Evolutionary conservation across 2,329 filamentous ascomycete genomes (phyloP).

Genomic region (Xylaria sp.): DNA sequence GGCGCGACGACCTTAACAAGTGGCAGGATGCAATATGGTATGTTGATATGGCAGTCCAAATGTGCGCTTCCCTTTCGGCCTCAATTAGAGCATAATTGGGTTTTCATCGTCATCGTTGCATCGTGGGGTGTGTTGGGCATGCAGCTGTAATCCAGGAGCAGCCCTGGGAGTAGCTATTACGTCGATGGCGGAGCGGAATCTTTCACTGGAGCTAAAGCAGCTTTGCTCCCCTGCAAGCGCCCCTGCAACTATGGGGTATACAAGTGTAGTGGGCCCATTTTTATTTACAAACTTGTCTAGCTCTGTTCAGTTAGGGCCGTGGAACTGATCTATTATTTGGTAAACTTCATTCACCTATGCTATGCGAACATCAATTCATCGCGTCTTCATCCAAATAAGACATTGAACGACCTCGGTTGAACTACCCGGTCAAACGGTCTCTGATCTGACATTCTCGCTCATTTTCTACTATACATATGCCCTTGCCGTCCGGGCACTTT

Average conservation of each 20-base stretch:
- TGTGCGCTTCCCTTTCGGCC: neutral
- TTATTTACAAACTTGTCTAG: neutral
- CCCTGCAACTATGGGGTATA: slow-evolving; percentile 18
- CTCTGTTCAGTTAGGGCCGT: no score
- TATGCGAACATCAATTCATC: slow-evolving; percentile 14
- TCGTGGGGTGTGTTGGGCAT: neutral
- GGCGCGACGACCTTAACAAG: neutral
- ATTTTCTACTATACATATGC: slow-evolving; percentile 31
- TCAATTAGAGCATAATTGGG: neutral
- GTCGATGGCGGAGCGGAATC: slow-evolving; percentile 27
- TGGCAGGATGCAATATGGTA: neutral
- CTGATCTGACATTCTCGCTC: slow-evolving; percentile 14
- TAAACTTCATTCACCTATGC: neutral
- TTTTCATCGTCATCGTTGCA: neutral
- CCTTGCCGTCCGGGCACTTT: slow-evolving; percentile 1
- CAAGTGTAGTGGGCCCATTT: neutral
- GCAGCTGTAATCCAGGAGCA: neutral
- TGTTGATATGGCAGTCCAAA: neutral
- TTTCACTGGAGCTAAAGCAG: slow-evolving; percentile 8
- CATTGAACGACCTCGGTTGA: neutral
- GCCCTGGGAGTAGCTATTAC: slow-evolving; percentile 18
- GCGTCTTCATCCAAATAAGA: slow-evolving; percentile 8
- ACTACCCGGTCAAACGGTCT: slow-evolving; percentile 1
- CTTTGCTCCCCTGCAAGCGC: slow-evolving; percentile 15
- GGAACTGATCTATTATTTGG: neutral